phyloP scores from a whole-genome alignment of 140 eudicot species.

The Erigeron philadelphicus region DNA sequence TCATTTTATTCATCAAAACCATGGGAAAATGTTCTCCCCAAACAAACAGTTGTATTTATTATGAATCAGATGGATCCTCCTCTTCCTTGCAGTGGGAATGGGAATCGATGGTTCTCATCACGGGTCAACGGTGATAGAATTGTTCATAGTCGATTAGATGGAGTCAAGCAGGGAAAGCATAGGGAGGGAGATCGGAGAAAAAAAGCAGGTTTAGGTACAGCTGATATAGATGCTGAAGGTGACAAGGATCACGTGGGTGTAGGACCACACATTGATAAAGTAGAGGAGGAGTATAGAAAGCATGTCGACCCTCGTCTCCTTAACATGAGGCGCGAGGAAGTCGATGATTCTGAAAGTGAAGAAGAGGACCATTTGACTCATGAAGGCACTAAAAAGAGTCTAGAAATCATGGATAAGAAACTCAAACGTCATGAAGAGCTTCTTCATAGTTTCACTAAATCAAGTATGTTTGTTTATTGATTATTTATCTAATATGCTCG shows the following conservation, averaged over 20 bases:
- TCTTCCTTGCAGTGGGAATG: background rate
- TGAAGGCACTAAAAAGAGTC: conserved; percentile 30
- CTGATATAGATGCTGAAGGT: conserved; percentile 62
- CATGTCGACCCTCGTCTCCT: conserved; percentile 23
- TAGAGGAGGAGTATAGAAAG: conserved; percentile 45
- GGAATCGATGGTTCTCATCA: conserved; percentile 17
- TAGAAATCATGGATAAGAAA: conserved; percentile 41
- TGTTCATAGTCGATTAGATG: conserved; percentile 21
- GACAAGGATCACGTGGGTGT: conserved; percentile 74
- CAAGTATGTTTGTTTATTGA: conserved; percentile 34
- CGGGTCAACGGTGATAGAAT: conserved; percentile 8
- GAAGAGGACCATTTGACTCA: conserved; percentile 46
- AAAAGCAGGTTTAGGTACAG: conserved; percentile 45
- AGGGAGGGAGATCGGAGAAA: conserved; percentile 48
- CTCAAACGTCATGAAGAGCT: conserved; percentile 44
- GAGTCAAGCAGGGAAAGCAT: conserved; percentile 37
- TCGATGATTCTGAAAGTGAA: conserved; percentile 65
- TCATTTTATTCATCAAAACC: conserved; percentile 17
- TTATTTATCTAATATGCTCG: background rate
- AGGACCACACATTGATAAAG: conserved; percentile 50
- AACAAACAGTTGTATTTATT: conserved; percentile 9
- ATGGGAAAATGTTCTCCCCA: conserved; percentile 19
- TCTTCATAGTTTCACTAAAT: conserved; percentile 30
- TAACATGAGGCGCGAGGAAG: conserved; percentile 35
- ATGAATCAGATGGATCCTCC: conserved; percentile 10